Evolutionary conservation across 2,329 filamentous ascomycete genomes (phyloP), one percentile per base, ranked within the genome.

Genomic region (Trichoderma breve): DNA sequence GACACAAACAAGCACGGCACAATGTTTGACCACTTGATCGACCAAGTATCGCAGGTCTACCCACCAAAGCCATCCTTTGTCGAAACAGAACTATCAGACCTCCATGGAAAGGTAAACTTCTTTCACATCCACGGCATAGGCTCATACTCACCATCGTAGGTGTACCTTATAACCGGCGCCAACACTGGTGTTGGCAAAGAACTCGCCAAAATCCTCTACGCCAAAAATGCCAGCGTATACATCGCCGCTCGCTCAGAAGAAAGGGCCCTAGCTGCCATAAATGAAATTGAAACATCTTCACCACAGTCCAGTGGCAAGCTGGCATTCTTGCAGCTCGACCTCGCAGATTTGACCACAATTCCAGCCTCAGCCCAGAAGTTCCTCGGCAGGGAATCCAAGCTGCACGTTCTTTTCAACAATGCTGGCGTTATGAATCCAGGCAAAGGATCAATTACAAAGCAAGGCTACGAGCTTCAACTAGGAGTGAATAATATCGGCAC

Each of bases 201-300:
- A 72, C 80, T 89, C 12, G 80, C 80, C 53, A 82, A 82, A 43
- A 84, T 89, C 5, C 81, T 90, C 12, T 90, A 89, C 76, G 75
- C 79, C 6, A 83, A 81, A n/a, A 85, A 87, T 63, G 87, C 81
- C 36, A 87, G 80, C 3, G 84, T 90, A 30, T 89, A 89, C 77
- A 77, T 89, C 43, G 85, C 86, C 6, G 83, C 83, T 0, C 85
- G 87, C 28, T 83, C 81, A 0, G 30, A 34, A 7, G n/a, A 36
- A n/a, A 61, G 24, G 21, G 32, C 32, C 11, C 11, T 32, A 6
- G 32, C 58, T 8, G 58, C 30, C n/a, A 61, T 61, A 6, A 9
- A 61, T 9, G 21, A 26, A 15, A 57, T 57, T 9, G 15, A 28
- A 26, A 57, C 21, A 15, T 26, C 53, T 4, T 3, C 21, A 8